Evolutionary conservation across 495 filamentous ascomycete species (phyloP), one percentile per base, ranked within the genome.

Genomic region (Chlorociboria aeruginascens): DNA sequence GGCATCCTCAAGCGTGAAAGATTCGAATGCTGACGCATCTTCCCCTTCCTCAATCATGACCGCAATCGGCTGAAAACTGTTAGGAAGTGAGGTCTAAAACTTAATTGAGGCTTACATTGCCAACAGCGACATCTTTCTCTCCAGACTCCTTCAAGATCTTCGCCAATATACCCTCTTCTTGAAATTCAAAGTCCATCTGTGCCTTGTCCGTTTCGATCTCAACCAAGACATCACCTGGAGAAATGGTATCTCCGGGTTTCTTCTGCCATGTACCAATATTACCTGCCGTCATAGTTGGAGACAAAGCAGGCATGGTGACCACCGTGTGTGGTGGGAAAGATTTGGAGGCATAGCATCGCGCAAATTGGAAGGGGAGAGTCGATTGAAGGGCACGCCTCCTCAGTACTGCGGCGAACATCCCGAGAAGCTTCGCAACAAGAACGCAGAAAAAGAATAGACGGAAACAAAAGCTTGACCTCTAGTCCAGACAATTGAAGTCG

Each of bases 121-220:
- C 92, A 58, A 99, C 90, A 33, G 92, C 65, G 53, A 99, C 75
- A 63, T 97, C 93, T 72, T 97, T 97, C 67, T 85, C 88, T 39
- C 93, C 93, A 31, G 81, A 81, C 2, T 95, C 85, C 70, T 88
- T 94, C 65, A 99, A 67, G 50, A 97, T 77, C 77, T 96, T 97
- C 49, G 93, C 93, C 48, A 99, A 70, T 32, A 94, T 74, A 70
- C 93, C 92, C 63, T 99, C 92, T 54, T 99, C 92, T 67, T 99
- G 93, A 67, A 93, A 99, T 67, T 99, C 93, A 60, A 99, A 99
- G 73, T 99, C 93, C 93, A 99, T 99, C 68, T 99, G 93, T 36
- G 93, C 93, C 75, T 99, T 99, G 68, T 99, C 93, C 61, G 93
- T 99, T 73, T 99, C 93, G 62, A 99, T 97, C 73, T 99, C 93